Evolutionary conservation across 2,329 filamentous ascomycete genomes (phyloP), one percentile per base, ranked within the genome.

Genomic region (Curvularia sp.): DNA sequence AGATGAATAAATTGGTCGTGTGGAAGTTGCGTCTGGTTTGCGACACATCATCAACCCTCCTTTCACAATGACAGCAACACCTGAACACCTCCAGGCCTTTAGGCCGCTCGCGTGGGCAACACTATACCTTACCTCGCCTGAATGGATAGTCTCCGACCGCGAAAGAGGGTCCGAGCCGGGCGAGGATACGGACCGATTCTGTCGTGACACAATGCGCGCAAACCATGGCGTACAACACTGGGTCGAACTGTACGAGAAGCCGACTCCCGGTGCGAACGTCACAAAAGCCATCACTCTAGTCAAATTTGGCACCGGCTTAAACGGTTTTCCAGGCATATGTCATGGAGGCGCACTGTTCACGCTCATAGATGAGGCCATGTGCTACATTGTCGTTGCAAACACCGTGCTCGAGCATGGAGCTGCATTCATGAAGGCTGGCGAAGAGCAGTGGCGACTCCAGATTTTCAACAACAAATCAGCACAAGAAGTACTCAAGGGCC

Each of bases 281-380:
- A 57, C 47, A 4, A 60, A 60, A 28, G 55, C 63, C 0, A 50
- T 70, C 8, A 63, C 65, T 20, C 63, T 73, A 2, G 58, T 51
- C 39, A 65, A 67, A 51, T 72, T 59, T 48, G 68, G 63, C 2
- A 47, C 43, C 2, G 65, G 63, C 1, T 72, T 88, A 12, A 80
- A 82, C 31, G 89, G 90, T 8, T 92, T 88, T 85, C 89, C 89
- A 2, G 83, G 84, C 18, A 82, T 89, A 28, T 85, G 86, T 51
- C 90, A 93, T 75, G 90, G 89, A 49, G 90, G 90, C 13, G 80
- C 84, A 3, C 80, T 89, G 28, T 87, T 87, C 13, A 91, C 87
- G 1, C 75, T 90, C 12, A 74, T 92, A 49, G 86, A 90, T 74
- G 89, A 92, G 78, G 85, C 83, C 50, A 58, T 72, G 12, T 61